phyloP scores from a whole-genome alignment of 768 basidiomycete species.

The Ramaria sp. region DNA sequence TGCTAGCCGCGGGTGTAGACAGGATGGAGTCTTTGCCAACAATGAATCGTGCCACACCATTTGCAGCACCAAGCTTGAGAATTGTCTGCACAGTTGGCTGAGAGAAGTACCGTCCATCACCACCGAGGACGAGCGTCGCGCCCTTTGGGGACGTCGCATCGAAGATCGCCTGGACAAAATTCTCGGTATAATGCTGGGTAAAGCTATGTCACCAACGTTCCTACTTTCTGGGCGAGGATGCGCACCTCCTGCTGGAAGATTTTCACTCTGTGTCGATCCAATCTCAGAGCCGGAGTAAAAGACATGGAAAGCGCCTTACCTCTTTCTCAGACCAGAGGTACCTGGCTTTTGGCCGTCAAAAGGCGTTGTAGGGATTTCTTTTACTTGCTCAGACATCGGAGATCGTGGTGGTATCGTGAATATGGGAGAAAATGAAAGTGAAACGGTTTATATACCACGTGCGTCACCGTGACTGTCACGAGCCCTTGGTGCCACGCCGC shows the following conservation, averaged over 20 bases:
- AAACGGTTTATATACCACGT: background rate
- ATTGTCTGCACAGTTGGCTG: conserved; percentile 84
- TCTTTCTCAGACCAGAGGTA: conserved; percentile 94
- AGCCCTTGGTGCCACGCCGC: too few species aligned
- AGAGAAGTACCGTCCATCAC: conserved; percentile 91
- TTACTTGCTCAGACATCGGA: conserved; percentile 37
- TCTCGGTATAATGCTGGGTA: conserved; percentile 91
- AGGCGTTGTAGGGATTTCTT: conserved; percentile 72
- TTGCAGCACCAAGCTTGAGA: conserved; percentile 88
- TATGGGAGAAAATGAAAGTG: background rate
- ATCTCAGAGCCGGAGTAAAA: conserved; percentile 15
- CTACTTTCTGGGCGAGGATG: background rate
- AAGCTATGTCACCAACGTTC: background rate
- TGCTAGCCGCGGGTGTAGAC: conserved; percentile 95
- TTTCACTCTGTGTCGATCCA: conserved; percentile 58
- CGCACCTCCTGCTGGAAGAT: conserved; percentile 93
- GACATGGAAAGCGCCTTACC: conserved; percentile 34
- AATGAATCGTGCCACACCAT: conserved; percentile 86
- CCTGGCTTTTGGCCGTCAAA: conserved; percentile 96
- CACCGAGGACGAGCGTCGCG: conserved; percentile 86
- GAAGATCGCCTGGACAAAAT: conserved; percentile 92
- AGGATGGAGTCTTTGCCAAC: conserved; percentile 86
- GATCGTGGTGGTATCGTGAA: background rate
- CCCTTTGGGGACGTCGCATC: conserved; percentile 77
- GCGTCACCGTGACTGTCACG: too few species aligned